Conservation (phyloP, 2,329 filamentous ascomycete species). For the Ambrosiella xylebori region DNA sequence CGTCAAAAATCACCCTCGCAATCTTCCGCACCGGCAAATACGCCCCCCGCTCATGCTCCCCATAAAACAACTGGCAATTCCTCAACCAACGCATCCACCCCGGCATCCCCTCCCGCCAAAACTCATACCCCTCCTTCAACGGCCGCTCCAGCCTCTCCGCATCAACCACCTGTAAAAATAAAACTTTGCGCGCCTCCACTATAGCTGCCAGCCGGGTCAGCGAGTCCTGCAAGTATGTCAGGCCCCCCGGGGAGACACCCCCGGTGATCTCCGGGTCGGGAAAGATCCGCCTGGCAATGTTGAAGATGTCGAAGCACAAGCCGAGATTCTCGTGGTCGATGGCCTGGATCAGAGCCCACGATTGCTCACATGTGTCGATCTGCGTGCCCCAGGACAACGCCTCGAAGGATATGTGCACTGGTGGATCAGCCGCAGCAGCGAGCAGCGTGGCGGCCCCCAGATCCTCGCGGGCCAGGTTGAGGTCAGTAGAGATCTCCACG, state of each 20-base stretch:
- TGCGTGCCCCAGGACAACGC: constrained; percentile 55
- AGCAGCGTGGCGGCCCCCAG: constrained; percentile 49
- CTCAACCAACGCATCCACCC: constrained; percentile 58
- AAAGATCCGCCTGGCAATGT: constrained; percentile 54
- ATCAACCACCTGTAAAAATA: constrained; percentile 63
- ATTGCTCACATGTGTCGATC: constrained; percentile 52
- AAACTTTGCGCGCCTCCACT: constrained; percentile 47
- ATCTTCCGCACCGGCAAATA: constrained; percentile 52
- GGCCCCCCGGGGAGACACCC: constrained; percentile 34
- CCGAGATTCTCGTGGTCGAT: constrained; percentile 59
- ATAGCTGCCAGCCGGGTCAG: constrained; percentile 27
- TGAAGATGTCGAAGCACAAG: constrained; percentile 62
- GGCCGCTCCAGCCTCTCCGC: constrained; percentile 45
- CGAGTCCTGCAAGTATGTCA: constrained; percentile 30
- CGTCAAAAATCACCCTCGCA: constrained; percentile 41
- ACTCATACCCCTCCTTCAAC: constrained; percentile 28
- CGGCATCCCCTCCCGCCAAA: constrained; percentile 21
- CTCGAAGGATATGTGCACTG: constrained; percentile 56
- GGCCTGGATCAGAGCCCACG: constrained; percentile 48
- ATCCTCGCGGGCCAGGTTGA: constrained; percentile 42
- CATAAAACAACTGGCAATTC: constrained; percentile 45
- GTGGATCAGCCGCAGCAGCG: constrained; percentile 36
- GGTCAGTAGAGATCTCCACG: constrained; percentile 24
- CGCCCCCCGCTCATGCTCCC: constrained; percentile 41
- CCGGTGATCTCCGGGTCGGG: constrained; percentile 43